These are phyloP conservation scores for Pseudozyma thailandica DNA, from an alignment of 1,284 basidiomycete species.

Conservation along the genomic window DNA sequence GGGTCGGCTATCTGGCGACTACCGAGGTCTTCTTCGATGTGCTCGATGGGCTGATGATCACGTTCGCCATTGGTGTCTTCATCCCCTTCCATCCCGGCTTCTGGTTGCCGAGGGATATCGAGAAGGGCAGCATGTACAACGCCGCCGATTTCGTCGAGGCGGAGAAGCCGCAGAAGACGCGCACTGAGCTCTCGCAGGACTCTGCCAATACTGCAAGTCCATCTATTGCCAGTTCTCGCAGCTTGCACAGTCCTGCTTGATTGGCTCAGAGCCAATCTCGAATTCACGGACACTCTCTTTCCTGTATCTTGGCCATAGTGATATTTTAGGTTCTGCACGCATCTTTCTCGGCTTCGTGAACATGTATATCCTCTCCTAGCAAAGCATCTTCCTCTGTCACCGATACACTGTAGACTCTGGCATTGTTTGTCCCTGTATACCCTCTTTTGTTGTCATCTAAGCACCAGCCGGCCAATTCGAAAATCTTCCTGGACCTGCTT, in stretches of 20 bases:
- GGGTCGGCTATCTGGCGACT: constrained; percentile 39
- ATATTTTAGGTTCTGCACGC: too few relatives aligned
- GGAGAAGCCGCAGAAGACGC: constrained; percentile 15
- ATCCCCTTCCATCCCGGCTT: constrained; percentile 41
- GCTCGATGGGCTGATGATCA: constrained; percentile 45
- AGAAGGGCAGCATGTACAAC: constrained; percentile 20
- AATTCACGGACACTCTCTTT: too few relatives aligned
- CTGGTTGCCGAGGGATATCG: constrained; percentile 22
- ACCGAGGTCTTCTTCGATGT: constrained; percentile 39
- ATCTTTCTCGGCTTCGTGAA: too few relatives aligned
- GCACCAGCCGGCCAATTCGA: too few relatives aligned
- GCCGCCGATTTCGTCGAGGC: constrained; percentile 11
- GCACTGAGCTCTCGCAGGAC: constrained; percentile 3
- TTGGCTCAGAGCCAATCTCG: too few relatives aligned
- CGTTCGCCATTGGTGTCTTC: constrained; percentile 39
- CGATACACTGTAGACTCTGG: too few relatives aligned
- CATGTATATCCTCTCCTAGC: too few relatives aligned
- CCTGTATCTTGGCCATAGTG: too few relatives aligned
- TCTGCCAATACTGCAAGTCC: not conserved
- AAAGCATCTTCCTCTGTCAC: too few relatives aligned
- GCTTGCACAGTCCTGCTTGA: constrained; percentile 20
- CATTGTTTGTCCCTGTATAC: too few relatives aligned
- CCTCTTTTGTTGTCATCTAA: too few relatives aligned
- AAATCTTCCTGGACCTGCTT: too few relatives aligned
- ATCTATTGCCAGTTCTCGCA: constrained; percentile 8